Conservation (phyloP, 345 rosid species). For the Hibiscus trionum region DNA sequence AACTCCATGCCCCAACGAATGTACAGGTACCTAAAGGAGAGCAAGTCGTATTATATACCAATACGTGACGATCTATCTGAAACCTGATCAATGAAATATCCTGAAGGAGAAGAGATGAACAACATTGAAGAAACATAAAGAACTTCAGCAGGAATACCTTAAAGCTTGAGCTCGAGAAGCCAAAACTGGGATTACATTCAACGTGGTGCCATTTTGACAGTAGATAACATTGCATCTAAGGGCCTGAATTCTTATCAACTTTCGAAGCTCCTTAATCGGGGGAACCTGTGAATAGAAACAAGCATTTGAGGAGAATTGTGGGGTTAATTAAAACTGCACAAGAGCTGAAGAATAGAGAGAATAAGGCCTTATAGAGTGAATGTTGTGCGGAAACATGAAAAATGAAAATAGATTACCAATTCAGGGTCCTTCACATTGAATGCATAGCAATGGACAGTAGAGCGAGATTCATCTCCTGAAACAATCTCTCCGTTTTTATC, state of each 20-base stretch:
- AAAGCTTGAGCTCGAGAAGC: constrained; percentile 84
- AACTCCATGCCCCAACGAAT: constrained; percentile 68
- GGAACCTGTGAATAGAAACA: constrained; percentile 37
- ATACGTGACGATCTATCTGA: not conserved
- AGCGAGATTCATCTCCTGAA: constrained; percentile 41
- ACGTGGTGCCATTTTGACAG: constrained; percentile 53
- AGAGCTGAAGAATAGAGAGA: not conserved
- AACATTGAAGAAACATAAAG: not conserved
- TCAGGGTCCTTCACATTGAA: constrained; percentile 43
- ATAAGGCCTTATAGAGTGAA: not conserved
- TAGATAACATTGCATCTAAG: constrained; percentile 58
- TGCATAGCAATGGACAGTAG: constrained; percentile 48
- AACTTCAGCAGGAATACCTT: constrained; percentile 28
- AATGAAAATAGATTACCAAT: constrained; percentile 27
- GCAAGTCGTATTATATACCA: not conserved
- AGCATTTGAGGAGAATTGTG: not conserved
- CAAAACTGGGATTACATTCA: constrained; percentile 62
- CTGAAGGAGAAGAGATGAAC: not conserved
- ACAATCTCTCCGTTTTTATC: constrained; percentile 42
- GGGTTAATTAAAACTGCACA: not conserved
- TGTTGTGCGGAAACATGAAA: not conserved
- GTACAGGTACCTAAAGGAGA: constrained; percentile 44
- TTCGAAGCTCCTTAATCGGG: constrained; percentile 55
- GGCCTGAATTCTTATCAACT: constrained; percentile 62
- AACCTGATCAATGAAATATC: not conserved